Base-by-base conservation (phyloP, 345 rosid species). In the Eucalyptus pauciflora region DNA sequence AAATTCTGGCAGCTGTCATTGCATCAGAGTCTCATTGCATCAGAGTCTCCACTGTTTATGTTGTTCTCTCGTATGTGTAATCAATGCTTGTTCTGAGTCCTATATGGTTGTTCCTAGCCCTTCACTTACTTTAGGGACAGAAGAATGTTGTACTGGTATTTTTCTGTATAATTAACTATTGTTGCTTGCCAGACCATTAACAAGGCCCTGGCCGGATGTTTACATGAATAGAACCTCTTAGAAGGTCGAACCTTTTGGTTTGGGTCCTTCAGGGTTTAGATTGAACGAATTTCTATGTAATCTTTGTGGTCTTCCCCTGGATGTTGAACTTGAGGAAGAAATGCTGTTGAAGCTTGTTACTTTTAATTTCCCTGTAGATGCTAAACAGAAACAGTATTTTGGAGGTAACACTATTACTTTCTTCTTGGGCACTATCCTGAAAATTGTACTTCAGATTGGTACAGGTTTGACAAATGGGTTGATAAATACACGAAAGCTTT, bases 381-480 rank as follows among this genome's bases (percentile, higher is more conserved):
- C 48, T 76, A 76, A 41, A 37, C 7, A 41, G 29, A 76, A 76
- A 76, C 85, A 76, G 29, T 76, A 76, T 76, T 76, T 76, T 76
- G 48, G 83, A 37, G 11, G 83, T 76, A 22, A 20, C 85, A 2
- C 24, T 76, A 6, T 37, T 41, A 76, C 48, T 11, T 3, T 76
- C 27, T 76, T 76, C 46, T 18, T 76, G 27, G 83, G 48, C 27
- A 20, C 27, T 20, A 76, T 76, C 29, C 85, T 76, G 85, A 71
- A 51, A 51, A 31, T 80, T 83, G 4, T 8, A 60, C 46, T 56
- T 80, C 90, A 98, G 99, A 97, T 96, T 90, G 99, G 99, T 24
- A 98, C 99, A 7, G 96, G 95, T n/a, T 93, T 96, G 88, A 98
- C 99, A 86, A 98, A 98, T 92, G 93, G 95, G 50, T 89, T 96